Conservation (phyloP, 768 basidiomycete species). For the Rhizopogon vinicolor region DNA sequence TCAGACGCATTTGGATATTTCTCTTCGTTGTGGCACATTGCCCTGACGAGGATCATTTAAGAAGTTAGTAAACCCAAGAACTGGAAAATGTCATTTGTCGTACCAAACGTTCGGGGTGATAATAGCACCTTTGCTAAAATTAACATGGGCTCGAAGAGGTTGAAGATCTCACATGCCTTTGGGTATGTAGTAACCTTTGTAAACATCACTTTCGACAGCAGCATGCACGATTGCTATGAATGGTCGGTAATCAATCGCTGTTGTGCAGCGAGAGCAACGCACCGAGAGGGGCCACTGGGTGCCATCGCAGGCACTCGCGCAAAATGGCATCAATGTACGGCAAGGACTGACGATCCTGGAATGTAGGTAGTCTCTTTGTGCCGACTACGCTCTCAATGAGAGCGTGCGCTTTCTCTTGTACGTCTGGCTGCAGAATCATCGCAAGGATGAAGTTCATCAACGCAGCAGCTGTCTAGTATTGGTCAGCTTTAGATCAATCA, state of each 20-base stretch:
- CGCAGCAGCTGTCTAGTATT: not conserved
- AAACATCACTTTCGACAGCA: not conserved
- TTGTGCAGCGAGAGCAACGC: not conserved
- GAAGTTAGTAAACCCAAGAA: too few species aligned
- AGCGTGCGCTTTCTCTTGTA: constrained; percentile 6
- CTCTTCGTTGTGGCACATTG: too few species aligned
- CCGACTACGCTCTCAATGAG: constrained; percentile 10
- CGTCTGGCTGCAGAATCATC: constrained; percentile 8
- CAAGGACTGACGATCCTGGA: constrained; percentile 7
- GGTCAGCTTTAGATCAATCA: not conserved
- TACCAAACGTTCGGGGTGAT: constrained; percentile 4
- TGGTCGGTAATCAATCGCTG: not conserved
- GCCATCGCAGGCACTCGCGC: constrained; percentile 3
- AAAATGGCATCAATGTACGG: constrained; percentile 10
- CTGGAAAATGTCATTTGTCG: not conserved
- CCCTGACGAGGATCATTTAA: too few species aligned
- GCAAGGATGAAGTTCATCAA: constrained; percentile 7
- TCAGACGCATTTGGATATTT: not conserved
- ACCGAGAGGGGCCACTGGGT: not conserved
- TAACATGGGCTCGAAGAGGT: not conserved
- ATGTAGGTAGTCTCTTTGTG: constrained; percentile 5
- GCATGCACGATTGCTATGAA: not conserved
- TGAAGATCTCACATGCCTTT: not conserved
- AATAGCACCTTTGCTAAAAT: not conserved
- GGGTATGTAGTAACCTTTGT: not conserved